These are phyloP conservation scores for Naganishia randhawae DNA, from an alignment of 768 basidiomycete genomes.

Conservation along the genomic window DNA sequence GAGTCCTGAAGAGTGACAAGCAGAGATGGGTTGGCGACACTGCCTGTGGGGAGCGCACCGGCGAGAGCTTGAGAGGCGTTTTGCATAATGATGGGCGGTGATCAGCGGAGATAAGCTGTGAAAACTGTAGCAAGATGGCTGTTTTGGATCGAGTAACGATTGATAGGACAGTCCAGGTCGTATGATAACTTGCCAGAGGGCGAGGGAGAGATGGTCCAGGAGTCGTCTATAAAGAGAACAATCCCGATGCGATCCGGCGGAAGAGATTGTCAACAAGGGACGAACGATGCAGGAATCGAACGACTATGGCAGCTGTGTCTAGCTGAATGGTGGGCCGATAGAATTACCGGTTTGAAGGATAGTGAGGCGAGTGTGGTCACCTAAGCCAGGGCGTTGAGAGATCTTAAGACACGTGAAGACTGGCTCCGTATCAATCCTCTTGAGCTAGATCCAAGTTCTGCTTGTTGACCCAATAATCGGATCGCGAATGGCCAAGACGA, in stretches of 20 bases:
- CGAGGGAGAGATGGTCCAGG: not conserved
- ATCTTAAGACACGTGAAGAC: not conserved
- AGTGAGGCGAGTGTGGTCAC: not conserved
- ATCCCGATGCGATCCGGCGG: constrained; percentile 19
- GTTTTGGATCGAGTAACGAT: not conserved
- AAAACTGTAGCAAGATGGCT: not conserved
- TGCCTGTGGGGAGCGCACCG: not conserved
- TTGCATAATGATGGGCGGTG: not conserved
- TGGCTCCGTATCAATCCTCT: too few species aligned
- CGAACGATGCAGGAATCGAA: not conserved
- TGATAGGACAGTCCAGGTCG: not conserved
- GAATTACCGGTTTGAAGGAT: too few species aligned
- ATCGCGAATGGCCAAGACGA: constrained; percentile 9
- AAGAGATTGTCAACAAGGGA: constrained; percentile 19
- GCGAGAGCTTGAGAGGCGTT: constrained; percentile 21
- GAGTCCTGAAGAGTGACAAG: constrained; percentile 11
- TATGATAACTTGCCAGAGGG: not conserved
- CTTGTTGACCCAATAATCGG: not conserved
- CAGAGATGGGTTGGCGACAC: not conserved
- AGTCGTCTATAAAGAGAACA: not conserved
- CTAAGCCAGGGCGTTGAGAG: not conserved
- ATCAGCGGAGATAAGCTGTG: not conserved
- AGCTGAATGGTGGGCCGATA: not conserved
- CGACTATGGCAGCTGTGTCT: not conserved
- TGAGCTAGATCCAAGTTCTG: not conserved